Base-by-base conservation (phyloP, 2,329 filamentous ascomycete species). In the Claviceps sp. region DNA sequence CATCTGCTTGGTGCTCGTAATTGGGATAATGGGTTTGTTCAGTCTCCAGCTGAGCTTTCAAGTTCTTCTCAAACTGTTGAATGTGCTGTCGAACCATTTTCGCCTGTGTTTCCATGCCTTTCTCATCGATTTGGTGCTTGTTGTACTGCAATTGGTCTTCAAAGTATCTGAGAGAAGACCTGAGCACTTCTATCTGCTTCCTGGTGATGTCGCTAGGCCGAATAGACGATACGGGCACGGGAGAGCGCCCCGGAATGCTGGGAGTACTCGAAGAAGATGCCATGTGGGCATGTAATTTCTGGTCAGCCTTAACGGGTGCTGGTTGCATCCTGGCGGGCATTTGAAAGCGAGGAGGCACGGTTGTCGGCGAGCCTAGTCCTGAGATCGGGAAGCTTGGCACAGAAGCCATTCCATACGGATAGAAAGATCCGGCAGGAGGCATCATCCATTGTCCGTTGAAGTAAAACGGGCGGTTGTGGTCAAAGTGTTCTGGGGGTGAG, bases 141-240 rank as follows among this genome's bases (percentile, higher is more conserved):
- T 83, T 82, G 67, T 77, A 81, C 50, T 74, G 72, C 45, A 83
- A 63, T 57, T 84, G 79, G 54, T 78, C 74, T 56, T 81, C 74
- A 42, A 76, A 69, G 53, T 75, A 74, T 58, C 74, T 77, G 54
- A 83, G 68, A n/a, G 73, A 72, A n/a, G 61, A 59, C 42, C 71
- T 72, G 51, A 83, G 70, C 43, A 67, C 65, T 22, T 74, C 70
- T 48, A 82, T 72, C 57, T 82, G 78, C 57, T 75, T 77, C 60
- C 69, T 77, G 7, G 77, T 81, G 57, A 82, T 79, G n/a, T 79
- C 75, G 57, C 78, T 82, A 4, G 73, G 74, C 22, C 73, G 72
- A 55, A 82, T 82, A 6, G 78, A 81, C n/a, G 78, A 80, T 24
- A 75, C 68, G 2, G 74, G 77, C 13, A 74, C 71, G 43, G 60